Percentiles rank a stretch among this genome's conserved stretches.
Conservation (phyloP, 2,329 filamentous ascomycete genomes). For the Paradendryphiella salina region DNA sequence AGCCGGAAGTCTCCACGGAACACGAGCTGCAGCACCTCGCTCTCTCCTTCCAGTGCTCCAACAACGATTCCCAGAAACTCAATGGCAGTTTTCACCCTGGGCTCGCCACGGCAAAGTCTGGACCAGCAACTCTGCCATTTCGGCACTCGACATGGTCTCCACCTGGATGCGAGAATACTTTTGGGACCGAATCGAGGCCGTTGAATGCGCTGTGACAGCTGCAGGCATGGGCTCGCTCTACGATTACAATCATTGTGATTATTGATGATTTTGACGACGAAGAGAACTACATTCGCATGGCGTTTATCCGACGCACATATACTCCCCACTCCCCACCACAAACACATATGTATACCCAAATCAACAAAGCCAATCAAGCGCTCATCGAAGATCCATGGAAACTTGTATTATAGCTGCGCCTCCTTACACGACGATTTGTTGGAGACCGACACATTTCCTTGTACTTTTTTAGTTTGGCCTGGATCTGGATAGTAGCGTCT, state of each 20-base stretch:
- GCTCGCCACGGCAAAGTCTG: slow-evolving; percentile 39
- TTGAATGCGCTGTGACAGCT: slow-evolving; percentile 35
- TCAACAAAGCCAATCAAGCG: too few relatives aligned
- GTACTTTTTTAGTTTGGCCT: too few relatives aligned
- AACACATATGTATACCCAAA: not conserved
- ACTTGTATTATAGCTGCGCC: too few relatives aligned
- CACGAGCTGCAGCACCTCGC: slow-evolving; percentile 33
- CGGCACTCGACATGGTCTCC: slow-evolving; percentile 40
- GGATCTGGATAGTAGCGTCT: too few relatives aligned
- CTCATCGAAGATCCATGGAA: too few relatives aligned
- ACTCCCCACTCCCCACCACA: not conserved
- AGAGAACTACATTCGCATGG: not conserved
- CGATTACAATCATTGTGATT: slow-evolving; percentile 28
- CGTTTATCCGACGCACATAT: not conserved
- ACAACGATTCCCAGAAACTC: slow-evolving; percentile 34
- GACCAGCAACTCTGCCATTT: slow-evolving; percentile 39
- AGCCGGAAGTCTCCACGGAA: slow-evolving; percentile 32
- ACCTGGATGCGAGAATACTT: slow-evolving; percentile 45
- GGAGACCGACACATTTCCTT: too few relatives aligned
- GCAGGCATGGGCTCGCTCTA: slow-evolving; percentile 36
- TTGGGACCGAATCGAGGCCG: slow-evolving; percentile 41
- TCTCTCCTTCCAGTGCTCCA: slow-evolving; percentile 32
- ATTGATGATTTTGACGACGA: slow-evolving; percentile 8
- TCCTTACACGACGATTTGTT: too few relatives aligned
- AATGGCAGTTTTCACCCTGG: slow-evolving; percentile 39